Conservation (phyloP, 495 filamentous ascomycete species). For the Neurospora sp. region DNA sequence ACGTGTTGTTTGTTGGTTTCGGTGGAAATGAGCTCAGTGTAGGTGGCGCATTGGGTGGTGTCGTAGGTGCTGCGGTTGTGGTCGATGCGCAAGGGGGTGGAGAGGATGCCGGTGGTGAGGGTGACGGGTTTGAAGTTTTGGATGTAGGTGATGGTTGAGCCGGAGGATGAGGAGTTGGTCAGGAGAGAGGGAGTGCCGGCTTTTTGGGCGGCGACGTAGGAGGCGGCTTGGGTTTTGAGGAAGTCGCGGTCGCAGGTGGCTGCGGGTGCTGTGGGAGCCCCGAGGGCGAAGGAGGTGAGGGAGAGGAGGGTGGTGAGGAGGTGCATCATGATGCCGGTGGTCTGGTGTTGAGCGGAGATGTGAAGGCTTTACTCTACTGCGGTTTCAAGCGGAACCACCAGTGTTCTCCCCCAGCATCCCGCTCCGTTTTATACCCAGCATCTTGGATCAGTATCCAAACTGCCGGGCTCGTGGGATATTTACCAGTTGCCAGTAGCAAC, state of each 20-base stretch:
- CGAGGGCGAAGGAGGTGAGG: neutral
- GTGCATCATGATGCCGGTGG: neutral
- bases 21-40: conserved; percentile 40
- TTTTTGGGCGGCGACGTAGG: conserved; percentile 35
- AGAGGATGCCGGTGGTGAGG: conserved; percentile 29
- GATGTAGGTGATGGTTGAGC: conserved; percentile 10
- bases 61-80: conserved; percentile 40
- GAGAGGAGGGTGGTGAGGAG: neutral
- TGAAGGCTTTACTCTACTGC: accelerated
- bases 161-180: conserved; percentile 7
- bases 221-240: conserved; percentile 9
- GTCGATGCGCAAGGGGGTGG: conserved; percentile 33
- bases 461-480: neutral
- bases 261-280: neutral
- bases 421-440: neutral
- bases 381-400: neutral
- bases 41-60: conserved; percentile 40
- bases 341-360: neutral
- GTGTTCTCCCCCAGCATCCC: neutral
- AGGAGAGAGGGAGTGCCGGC: conserved; percentile 25
- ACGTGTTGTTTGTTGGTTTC: conserved; percentile 36
- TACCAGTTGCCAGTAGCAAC: neutral
- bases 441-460: neutral
- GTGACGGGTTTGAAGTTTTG: conserved; percentile 27
- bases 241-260: conserved; percentile 12